phyloP scores from a whole-genome alignment of 306 rosid genomes.

The Vachellia pachyceras region DNA sequence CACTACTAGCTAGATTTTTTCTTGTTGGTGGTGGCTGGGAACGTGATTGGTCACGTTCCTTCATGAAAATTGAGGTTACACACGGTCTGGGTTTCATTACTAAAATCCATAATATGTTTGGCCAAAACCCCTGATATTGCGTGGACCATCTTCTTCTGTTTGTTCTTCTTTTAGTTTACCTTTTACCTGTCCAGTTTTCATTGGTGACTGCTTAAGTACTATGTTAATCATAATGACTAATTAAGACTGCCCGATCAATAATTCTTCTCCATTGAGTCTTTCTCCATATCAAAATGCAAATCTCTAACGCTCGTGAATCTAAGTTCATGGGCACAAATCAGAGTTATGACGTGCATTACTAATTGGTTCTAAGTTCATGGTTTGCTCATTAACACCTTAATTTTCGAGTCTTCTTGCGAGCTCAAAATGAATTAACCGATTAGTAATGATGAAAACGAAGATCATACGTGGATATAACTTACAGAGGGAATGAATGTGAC shows the following conservation, averaged over 20 bases:
- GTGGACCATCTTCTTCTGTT: not conserved
- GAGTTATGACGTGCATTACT: not conserved
- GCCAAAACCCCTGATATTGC: not conserved
- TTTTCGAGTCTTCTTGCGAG: not conserved
- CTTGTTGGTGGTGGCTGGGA: no score
- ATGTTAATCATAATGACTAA: not conserved
- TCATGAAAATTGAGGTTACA: not conserved
- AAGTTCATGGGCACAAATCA: not conserved
- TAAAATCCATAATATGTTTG: not conserved
- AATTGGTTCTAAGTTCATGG: not conserved
- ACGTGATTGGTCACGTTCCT: not conserved
- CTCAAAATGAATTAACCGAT: not conserved
- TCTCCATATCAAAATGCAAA: not conserved
- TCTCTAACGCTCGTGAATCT: not conserved
- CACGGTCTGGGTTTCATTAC: not conserved
- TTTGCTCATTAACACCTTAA: not conserved
- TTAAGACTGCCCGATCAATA: not conserved
- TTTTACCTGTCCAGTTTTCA: constrained; percentile 3
- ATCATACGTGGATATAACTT: not conserved
- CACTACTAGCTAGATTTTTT: no score
- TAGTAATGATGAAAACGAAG: not conserved
- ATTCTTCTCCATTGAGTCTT: not conserved
- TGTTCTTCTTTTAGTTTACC: not conserved
- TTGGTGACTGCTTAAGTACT: not conserved
- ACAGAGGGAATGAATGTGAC: not conserved